A percentile compares a stretch with the other conserved stretches of the same genome.
Evolutionary conservation across 1,284 basidiomycete genomes (phyloP).

Genomic region (Malassezia brasiliensis): DNA sequence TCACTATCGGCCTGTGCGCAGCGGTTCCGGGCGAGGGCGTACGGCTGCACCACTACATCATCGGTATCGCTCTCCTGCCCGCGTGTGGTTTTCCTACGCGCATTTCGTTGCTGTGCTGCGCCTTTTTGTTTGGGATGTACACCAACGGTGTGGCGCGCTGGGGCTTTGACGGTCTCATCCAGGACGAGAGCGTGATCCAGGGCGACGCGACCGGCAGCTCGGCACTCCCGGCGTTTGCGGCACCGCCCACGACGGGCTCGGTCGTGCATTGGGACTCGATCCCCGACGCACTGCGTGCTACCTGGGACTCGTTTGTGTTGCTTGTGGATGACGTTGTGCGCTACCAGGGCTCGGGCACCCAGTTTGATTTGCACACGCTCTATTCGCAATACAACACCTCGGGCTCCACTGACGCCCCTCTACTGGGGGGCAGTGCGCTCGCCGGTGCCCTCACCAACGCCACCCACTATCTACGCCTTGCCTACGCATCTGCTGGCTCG

Average conservation of each 20-base stretch:
- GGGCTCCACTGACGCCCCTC: neutral
- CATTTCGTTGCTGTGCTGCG: constrained; percentile 66
- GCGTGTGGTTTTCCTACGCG: constrained; percentile 72
- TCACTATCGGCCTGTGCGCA: constrained; percentile 60
- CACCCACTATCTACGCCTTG: constrained; percentile 72
- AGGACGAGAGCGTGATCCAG: constrained; percentile 65
- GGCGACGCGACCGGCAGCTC: constrained; percentile 65
- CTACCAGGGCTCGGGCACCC: constrained; percentile 58
- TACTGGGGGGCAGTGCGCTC: neutral
- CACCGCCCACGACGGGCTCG: constrained; percentile 3
- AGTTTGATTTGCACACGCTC: constrained; percentile 25
- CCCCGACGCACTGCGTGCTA: constrained; percentile 46
- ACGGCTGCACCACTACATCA: constrained; percentile 55
- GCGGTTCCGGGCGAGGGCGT: constrained; percentile 56
- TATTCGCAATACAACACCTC: constrained; percentile 3
- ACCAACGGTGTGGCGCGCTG: constrained; percentile 47
- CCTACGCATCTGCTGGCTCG: constrained; percentile 58
- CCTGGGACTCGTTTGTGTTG: constrained; percentile 66
- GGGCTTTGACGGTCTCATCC: constrained; percentile 64
- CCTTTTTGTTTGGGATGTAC: constrained; percentile 71
- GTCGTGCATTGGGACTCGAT: constrained; percentile 58
- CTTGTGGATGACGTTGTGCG: constrained; percentile 76
- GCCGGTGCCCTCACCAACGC: constrained; percentile 53
- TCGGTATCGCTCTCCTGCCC: constrained; percentile 65
- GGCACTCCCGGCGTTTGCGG: constrained; percentile 60